Percentiles rank a stretch among this genome's conserved stretches.
phyloP scores from a whole-genome alignment of 352 stramenopile species.

The Phytophthora hybrid region DNA sequence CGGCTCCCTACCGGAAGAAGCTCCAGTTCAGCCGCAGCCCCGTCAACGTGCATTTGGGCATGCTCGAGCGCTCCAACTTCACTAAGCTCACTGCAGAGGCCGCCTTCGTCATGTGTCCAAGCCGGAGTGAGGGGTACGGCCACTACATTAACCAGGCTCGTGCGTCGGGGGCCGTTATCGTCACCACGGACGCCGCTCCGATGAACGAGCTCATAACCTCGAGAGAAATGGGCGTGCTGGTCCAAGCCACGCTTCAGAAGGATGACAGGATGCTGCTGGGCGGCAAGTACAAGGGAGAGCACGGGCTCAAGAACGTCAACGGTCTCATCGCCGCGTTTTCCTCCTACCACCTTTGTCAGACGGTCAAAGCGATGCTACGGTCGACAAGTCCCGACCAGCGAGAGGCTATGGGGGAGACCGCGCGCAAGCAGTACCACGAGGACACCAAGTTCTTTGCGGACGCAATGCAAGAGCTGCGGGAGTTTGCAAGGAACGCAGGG shows the following conservation, averaged over 20 bases:
- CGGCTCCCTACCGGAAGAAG: constrained; percentile 16
- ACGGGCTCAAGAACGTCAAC: constrained; percentile 38
- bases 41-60: constrained; percentile 26
- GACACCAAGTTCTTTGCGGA: constrained; percentile 62
- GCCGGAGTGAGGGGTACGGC: constrained; percentile 68
- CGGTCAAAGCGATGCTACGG: constrained; percentile 45
- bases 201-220: constrained; percentile 71
- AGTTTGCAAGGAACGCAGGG: constrained; percentile 27
- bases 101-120: constrained; percentile 62
- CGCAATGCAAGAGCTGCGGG: constrained; percentile 50
- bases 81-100: constrained; percentile 52
- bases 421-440: constrained; percentile 53
- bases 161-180: constrained; percentile 49
- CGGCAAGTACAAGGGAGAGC: constrained; percentile 39
- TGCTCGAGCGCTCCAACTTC: constrained; percentile 42
- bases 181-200: constrained; percentile 56
- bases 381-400: constrained; percentile 40
- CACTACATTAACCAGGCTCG: constrained; percentile 78
- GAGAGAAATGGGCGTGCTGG: constrained; percentile 44
- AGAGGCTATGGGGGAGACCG: constrained; percentile 37
- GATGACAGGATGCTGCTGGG: constrained; percentile 45
- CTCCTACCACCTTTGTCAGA: constrained; percentile 41
- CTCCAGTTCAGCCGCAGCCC: constrained; percentile 36
- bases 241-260: constrained; percentile 1
- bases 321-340: constrained; percentile 47